Conservation (phyloP, 2,329 filamentous ascomycete species). For the Rhynchosporium secalis region DNA sequence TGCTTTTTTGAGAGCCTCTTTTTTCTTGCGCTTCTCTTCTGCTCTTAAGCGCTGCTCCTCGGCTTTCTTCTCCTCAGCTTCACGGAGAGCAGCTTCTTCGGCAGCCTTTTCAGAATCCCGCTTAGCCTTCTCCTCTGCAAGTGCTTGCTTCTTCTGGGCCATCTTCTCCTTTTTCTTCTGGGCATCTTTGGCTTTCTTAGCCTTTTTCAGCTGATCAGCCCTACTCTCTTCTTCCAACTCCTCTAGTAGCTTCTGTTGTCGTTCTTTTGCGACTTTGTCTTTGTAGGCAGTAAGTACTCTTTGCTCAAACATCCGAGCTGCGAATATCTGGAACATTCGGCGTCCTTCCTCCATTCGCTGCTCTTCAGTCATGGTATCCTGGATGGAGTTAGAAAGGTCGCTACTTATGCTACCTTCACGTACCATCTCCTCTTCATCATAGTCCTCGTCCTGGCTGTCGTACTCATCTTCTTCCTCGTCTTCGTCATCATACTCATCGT, state of each 20-base stretch:
- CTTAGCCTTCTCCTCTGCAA: conserved; percentile 87
- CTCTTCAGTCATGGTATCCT: conserved; percentile 97
- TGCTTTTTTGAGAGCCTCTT: conserved; percentile 84
- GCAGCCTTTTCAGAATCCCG: conserved; percentile 87
- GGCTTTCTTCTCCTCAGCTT: conserved; percentile 72
- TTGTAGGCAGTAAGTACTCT: conserved; percentile 94
- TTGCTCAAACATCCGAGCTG: conserved; percentile 98
- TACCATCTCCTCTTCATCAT: conserved; percentile 77
- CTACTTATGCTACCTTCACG: conserved; percentile 35
- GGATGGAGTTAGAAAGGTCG: conserved; percentile 41
- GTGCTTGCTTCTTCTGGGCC: conserved; percentile 79
- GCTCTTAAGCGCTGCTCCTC: conserved; percentile 80
- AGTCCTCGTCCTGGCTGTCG: conserved; percentile 63
- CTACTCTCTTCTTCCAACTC: conserved; percentile 85
- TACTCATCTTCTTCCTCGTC: conserved; percentile 62
- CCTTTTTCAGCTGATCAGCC: conserved; percentile 75
- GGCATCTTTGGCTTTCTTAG: conserved; percentile 90
- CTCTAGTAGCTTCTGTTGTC: conserved; percentile 85
- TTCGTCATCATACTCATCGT: conserved; percentile 68
- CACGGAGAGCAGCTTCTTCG: conserved; percentile 75
- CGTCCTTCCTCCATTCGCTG: conserved; percentile 98
- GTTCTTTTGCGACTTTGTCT: conserved; percentile 92
- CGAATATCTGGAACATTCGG: conserved; percentile 99
- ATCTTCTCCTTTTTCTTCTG: conserved; percentile 96
- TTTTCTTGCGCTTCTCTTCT: conserved; percentile 89